Conservation (phyloP, 768 basidiomycete genomes). For the Pisolithus tinctorius region DNA sequence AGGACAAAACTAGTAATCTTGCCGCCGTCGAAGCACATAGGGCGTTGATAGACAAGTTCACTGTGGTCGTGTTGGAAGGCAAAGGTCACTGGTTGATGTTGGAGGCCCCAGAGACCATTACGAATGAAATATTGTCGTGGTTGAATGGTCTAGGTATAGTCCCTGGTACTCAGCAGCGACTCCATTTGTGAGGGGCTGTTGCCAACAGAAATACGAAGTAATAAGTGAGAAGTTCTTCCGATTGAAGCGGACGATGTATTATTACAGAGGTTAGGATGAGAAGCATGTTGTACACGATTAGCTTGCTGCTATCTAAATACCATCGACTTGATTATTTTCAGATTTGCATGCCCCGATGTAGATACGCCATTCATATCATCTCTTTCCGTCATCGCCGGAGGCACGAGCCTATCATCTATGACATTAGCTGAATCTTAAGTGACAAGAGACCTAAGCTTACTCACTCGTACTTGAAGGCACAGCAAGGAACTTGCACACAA, state of each 20-base stretch:
- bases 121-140: slow-evolving; percentile 42
- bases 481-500: too few species aligned
- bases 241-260: background rate
- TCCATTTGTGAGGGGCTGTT: background rate
- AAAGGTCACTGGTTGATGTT: slow-evolving; percentile 67
- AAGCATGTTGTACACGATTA: too few species aligned
- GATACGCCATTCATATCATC: too few species aligned
- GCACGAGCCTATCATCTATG: too few species aligned
- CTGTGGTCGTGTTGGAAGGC: slow-evolving; percentile 46
- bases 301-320: too few species aligned
- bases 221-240: background rate
- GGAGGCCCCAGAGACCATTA: slow-evolving; percentile 51
- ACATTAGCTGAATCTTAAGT: too few species aligned
- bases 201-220: background rate
- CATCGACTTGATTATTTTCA: too few species aligned
- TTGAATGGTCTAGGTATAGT: slow-evolving; percentile 19
- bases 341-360: too few species aligned
- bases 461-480: too few species aligned
- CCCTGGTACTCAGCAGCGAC: background rate
- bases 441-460: too few species aligned
- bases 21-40: slow-evolving; percentile 35
- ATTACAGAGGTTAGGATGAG: too few species aligned
- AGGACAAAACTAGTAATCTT: slow-evolving; percentile 43
- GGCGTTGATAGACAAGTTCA: slow-evolving; percentile 45
- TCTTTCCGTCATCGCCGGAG: too few species aligned